Conservation (phyloP, 75 land plant genomes). For the Picea sitchensis region DNA sequence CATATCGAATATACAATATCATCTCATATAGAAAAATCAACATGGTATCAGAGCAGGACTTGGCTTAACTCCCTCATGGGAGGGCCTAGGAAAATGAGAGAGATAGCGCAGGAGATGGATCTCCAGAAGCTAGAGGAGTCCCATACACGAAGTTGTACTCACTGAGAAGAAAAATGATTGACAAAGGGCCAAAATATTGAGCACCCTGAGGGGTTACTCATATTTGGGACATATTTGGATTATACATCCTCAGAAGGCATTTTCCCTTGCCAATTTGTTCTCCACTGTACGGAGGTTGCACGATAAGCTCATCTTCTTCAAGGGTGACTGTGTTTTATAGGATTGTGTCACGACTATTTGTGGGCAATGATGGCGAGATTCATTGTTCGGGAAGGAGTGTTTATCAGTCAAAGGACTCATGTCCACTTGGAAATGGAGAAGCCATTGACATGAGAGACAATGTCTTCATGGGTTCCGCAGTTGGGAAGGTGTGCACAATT, state of each 20-base stretch:
- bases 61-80: too few relatives aligned
- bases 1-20: too few relatives aligned
- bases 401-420: too few relatives aligned
- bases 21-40: too few relatives aligned
- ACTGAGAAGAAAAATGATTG: too few relatives aligned
- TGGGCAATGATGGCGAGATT: constrained; percentile 82
- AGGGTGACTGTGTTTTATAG: constrained; percentile 44
- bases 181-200: not conserved
- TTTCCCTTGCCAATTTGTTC: constrained; percentile 34
- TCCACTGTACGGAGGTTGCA: constrained; percentile 47
- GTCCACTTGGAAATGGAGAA: too few relatives aligned
- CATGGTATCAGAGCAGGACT: too few relatives aligned
- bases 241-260: constrained; percentile 34
- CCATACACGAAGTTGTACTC: not conserved
- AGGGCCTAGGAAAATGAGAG: too few relatives aligned
- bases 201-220: constrained; percentile 27
- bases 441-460: too few relatives aligned
- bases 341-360: constrained; percentile 50
- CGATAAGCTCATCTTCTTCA: constrained; percentile 55
- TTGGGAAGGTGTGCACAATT: too few relatives aligned
- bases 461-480: too few relatives aligned
- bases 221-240: constrained; percentile 30
- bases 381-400: constrained; percentile 48
- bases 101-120: constrained; percentile 26
- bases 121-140: not conserved